These are phyloP conservation scores for Capillidium heterosporum DNA, from an alignment of 371 early-diverging fungal species.

Conservation along the genomic window DNA sequence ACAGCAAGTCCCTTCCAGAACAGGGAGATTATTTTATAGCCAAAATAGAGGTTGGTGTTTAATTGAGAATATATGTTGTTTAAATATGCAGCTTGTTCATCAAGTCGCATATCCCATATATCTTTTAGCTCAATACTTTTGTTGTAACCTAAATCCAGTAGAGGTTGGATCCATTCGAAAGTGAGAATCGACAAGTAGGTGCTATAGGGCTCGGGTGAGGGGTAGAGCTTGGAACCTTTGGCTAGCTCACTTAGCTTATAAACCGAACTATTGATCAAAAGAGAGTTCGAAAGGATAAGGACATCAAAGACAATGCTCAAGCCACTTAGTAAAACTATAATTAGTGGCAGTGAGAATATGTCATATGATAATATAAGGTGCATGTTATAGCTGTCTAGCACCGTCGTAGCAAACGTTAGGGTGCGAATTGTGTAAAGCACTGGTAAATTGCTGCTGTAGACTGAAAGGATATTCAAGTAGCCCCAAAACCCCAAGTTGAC, in stretches of 20 bases:
- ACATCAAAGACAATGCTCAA: too few species aligned
- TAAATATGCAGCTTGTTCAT: neutral
- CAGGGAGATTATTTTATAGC: neutral
- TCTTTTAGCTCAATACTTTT: constrained; percentile 4
- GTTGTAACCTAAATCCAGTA: constrained; percentile 8
- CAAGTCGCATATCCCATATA: constrained; percentile 5
- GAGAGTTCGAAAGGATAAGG: neutral
- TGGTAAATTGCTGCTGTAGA: too few species aligned
- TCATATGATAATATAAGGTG: too few species aligned
- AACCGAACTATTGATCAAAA: neutral
- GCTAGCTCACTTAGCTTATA: neutral
- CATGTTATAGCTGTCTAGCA: too few species aligned
- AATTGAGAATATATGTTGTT: neutral
- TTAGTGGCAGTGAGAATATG: too few species aligned
- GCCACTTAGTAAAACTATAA: too few species aligned
- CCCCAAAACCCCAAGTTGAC: too few species aligned
- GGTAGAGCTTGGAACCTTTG: neutral
- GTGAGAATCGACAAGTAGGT: neutral
- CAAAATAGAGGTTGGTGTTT: neutral
- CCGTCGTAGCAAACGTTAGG: too few species aligned
- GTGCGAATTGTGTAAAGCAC: too few species aligned
- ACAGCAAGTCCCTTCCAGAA: neutral
- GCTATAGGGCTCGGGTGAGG: neutral
- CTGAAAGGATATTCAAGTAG: too few species aligned
- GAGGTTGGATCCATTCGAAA: constrained; percentile 10